Conservation (phyloP, 73 alveolate species). For the Tetrahymena malaccensis region DNA sequence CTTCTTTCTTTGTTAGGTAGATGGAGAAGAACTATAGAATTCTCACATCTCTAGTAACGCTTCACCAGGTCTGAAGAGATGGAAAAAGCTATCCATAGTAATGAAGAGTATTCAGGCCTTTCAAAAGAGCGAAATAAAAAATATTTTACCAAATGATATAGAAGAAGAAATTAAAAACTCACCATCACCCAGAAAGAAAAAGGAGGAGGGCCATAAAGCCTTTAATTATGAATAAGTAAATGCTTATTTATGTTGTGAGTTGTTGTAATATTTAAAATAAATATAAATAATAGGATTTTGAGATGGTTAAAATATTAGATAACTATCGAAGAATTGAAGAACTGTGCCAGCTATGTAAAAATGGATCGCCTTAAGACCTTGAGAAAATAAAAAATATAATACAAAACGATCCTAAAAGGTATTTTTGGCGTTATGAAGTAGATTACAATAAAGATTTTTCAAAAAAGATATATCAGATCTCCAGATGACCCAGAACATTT, state of each 20-base stretch:
- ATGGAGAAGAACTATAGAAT: neutral
- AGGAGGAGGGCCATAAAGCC: neutral
- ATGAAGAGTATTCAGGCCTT: neutral
- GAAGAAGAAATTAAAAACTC: neutral
- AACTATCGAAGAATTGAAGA: neutral
- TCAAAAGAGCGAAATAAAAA: neutral
- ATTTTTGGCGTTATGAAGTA: neutral
- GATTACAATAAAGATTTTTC: neutral
- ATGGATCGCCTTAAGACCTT: neutral
- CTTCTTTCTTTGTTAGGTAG: neutral
- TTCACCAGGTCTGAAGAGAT: neutral
- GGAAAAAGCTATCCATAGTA: neutral
- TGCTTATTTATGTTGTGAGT: neutral
- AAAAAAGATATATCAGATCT: neutral
- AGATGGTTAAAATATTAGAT: neutral
- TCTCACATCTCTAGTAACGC: neutral
- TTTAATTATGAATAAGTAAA: neutral
- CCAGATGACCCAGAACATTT: neutral
- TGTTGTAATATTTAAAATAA: neutral
- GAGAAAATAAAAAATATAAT: neutral
- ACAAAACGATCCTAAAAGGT: neutral
- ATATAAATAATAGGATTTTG: neutral
- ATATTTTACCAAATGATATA: neutral
- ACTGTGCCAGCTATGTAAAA: neutral
- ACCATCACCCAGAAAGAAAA: neutral